Base-by-base conservation (phyloP, 1,284 basidiomycete species). In the Xerocomus cyaneibrunnescens region DNA sequence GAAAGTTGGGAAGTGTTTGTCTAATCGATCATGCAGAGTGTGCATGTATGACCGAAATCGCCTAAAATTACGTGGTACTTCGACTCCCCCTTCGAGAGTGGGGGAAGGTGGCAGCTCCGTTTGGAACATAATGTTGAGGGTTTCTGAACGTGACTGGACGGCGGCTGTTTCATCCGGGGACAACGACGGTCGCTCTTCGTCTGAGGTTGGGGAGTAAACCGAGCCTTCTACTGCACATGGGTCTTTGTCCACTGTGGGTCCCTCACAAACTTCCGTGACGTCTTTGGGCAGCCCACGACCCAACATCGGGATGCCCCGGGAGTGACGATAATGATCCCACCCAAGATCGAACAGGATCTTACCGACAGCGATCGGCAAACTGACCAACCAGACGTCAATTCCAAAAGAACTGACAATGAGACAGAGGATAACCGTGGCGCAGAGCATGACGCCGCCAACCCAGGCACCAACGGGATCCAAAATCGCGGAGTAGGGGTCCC, bases 281-380 rank as follows among this genome's bases (percentile, higher is more conserved):
- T 49, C 41, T 23, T 52, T 48, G 34, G 28, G 28, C 28, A 30
- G 13, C 19, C 45, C 59, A 36, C 40, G 52, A 3, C 52, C 55
- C 19, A 60, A 39, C 51, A 58, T 61, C 7, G 56, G 48, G 7
- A 67, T 65, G 8, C 59, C 60, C 5, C 60, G 72, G 5, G 58
- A 56, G 50, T 64, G 74, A 16, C 75, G 73, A 57, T 76, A 78
- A 59, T 85, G 78, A 62, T 86, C 81, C 76, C 80, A 80, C 3
- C 55, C 60, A 10, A 87, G 59, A 62, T 94, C 91, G 43, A 87
- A 81, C 2, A 81, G 45, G 38, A 92, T 76, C 65, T 92, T 91
- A 46, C 82, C 67, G 1, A 80, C 67, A 0, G 94, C 94, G 31
- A 94, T 94, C 0, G 96, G 94, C n/a, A 93, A 77, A 1, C 86